These are phyloP conservation scores for Piper betle DNA, from an alignment of 164 flowering plant species.

Conservation along the genomic window DNA sequence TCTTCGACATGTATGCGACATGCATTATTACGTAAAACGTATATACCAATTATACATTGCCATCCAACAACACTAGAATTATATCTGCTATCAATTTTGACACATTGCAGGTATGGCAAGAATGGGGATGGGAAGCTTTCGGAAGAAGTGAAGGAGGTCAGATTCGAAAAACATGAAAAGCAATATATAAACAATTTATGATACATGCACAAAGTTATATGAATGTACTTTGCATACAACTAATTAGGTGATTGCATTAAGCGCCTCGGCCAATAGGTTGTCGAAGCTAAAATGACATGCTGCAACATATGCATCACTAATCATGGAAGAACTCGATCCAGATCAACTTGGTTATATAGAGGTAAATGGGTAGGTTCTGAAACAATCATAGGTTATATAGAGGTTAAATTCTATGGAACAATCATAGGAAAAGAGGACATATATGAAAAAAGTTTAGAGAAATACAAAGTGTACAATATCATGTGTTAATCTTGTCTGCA, in stretches of 20 bases:
- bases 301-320: constrained; percentile 53
- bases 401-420: constrained; percentile 20
- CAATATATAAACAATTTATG: too few relatives aligned
- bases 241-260: constrained; percentile 63
- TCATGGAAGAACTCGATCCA: constrained; percentile 98
- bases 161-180: not conserved
- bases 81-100: not conserved
- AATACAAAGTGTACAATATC: not conserved
- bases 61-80: not conserved
- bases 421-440: not conserved
- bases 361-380: constrained; percentile 19
- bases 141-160: constrained; percentile 86
- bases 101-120: constrained; percentile 69
- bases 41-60: not conserved
- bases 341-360: constrained; percentile 80
- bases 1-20: constrained; percentile 82
- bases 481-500: constrained; percentile 10
- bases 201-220: not conserved
- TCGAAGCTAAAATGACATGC: constrained; percentile 68
- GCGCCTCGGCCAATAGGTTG: constrained; percentile 85
- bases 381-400: constrained; percentile 49
- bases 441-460: not conserved
- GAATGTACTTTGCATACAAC: constrained; percentile 1
- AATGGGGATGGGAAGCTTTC: constrained; percentile 89
- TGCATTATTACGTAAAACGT: not conserved